Percentiles rank a stretch among this genome's conserved stretches.
Evolutionary conservation across 805 yeast species (phyloP).

Genomic region (Wickerhamomyces silvicola): DNA sequence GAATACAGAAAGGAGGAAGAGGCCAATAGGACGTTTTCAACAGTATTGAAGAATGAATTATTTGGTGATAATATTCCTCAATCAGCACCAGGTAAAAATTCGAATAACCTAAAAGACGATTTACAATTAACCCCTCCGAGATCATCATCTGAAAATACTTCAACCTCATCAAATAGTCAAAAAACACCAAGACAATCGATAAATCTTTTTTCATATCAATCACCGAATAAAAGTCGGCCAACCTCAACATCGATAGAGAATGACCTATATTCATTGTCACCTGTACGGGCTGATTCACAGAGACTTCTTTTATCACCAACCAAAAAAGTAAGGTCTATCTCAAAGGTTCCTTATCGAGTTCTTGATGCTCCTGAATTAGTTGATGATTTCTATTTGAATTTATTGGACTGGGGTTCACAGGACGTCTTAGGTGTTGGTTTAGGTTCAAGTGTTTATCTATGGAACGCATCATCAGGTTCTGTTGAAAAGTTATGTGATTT

Average conservation of each 20-base stretch:
- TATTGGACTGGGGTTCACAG: conserved; percentile 93
- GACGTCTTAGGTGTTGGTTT: conserved; percentile 87
- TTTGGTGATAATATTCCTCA: conserved; percentile 81
- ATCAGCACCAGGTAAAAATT: conserved; percentile 14
- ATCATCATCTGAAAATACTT: conserved; percentile 18
- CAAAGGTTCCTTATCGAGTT: conserved; percentile 86
- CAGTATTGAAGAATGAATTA: conserved; percentile 80
- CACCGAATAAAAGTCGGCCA: conserved; percentile 60
- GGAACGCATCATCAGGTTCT: conserved; percentile 83
- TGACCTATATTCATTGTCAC: conserved; percentile 74
- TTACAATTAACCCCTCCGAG: conserved; percentile 27
- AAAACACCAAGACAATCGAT: conserved; percentile 35
- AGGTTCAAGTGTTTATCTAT: conserved; percentile 79
- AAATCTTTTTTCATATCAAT: conserved; percentile 68
- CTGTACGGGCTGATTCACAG: conserved; percentile 86
- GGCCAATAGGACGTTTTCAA: conserved; percentile 81
- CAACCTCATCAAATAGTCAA: conserved; percentile 15
- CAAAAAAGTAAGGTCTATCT: conserved; percentile 67
- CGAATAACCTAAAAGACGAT: conserved; percentile 26
- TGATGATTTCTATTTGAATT: conserved; percentile 87
- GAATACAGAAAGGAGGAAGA: conserved; percentile 69
- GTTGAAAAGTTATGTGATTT: conserved; percentile 78
- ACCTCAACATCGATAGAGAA: conserved; percentile 54
- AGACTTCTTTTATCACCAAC: conserved; percentile 74
- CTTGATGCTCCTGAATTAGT: conserved; percentile 93